phyloP scores from a whole-genome alignment of 2,329 filamentous ascomycete genomes.

The Cytospora chrysosperma region DNA sequence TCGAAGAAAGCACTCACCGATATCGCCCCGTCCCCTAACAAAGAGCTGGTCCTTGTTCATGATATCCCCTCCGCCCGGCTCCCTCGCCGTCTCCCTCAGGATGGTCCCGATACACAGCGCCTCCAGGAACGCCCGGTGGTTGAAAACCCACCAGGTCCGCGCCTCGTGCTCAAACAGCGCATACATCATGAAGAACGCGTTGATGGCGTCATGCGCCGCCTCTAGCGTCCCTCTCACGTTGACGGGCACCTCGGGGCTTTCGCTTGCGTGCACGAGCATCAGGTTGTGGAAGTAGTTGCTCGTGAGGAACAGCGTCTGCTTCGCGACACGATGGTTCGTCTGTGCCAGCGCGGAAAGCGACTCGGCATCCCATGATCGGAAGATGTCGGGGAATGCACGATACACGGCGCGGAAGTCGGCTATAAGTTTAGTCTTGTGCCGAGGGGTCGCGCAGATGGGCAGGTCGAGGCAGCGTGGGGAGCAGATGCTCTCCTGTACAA shows the following conservation, averaged over 20 bases:
- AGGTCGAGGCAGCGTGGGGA: slow-evolving; percentile 71
- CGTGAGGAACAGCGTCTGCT: slow-evolving; percentile 76
- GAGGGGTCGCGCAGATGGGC: slow-evolving; percentile 66
- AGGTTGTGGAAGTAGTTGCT: slow-evolving; percentile 82
- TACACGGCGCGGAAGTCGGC: slow-evolving; percentile 70
- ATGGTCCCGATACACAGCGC: slow-evolving; percentile 66
- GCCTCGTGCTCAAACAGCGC: slow-evolving; percentile 68
- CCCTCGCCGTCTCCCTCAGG: slow-evolving; percentile 50
- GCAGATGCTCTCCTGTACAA: slow-evolving; percentile 75
- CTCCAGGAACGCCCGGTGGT: slow-evolving; percentile 77
- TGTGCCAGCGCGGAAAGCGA: slow-evolving; percentile 57
- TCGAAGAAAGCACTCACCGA: slow-evolving; percentile 50
- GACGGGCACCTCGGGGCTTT: slow-evolving; percentile 61
- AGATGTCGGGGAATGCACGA: slow-evolving; percentile 68
- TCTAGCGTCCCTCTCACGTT: slow-evolving; percentile 71
- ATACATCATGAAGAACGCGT: slow-evolving; percentile 72
- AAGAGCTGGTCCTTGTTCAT: slow-evolving; percentile 56
- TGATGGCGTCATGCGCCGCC: slow-evolving; percentile 72
- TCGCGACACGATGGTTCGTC: slow-evolving; percentile 63
- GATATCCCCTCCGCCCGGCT: slow-evolving; percentile 46
- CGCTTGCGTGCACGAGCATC: slow-evolving; percentile 74
- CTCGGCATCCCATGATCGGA: slow-evolving; percentile 66
- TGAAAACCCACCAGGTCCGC: slow-evolving; percentile 82
- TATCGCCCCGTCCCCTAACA: slow-evolving; percentile 59
- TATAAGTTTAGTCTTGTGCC: slow-evolving; percentile 69